Evolutionary conservation across 257 asterid species (phyloP).

Genomic region (Solanum pimpinellifolium): DNA sequence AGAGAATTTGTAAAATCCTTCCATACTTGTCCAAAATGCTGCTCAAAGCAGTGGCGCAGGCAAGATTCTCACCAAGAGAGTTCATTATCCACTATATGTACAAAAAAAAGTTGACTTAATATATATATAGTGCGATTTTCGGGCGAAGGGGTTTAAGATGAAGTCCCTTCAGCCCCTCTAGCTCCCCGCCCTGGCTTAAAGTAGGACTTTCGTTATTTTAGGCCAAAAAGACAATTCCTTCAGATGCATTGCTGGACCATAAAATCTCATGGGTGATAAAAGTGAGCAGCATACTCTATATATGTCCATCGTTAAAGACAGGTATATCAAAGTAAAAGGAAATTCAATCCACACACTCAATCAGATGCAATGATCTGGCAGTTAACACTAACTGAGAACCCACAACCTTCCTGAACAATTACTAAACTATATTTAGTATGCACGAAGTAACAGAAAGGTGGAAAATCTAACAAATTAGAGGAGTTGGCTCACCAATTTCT

Average conservation of each 20-base stretch:
- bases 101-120: not conserved
- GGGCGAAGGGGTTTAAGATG: not conserved
- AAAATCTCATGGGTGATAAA: not conserved
- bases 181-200: not conserved
- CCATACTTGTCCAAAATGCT: not conserved
- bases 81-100: not conserved
- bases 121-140: not conserved
- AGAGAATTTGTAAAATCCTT: not conserved
- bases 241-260: not conserved
- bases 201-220: not conserved
- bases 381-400: not conserved
- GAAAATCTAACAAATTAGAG: not conserved
- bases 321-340: not conserved
- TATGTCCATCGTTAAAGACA: not conserved
- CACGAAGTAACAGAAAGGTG: not conserved
- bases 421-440: not conserved
- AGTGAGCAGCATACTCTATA: not conserved
- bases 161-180: not conserved
- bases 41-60: not conserved
- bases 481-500: constrained; percentile 48
- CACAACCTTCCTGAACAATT: not conserved
- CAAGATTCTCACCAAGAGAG: not conserved
- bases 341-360: not conserved
- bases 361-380: not conserved
- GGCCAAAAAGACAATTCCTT: not conserved